A percentile compares a stretch with the other conserved stretches of the same genome.
Evolutionary conservation across 202 grass and related monocot species (phyloP).

Genomic region (Elaeis oleifera): DNA sequence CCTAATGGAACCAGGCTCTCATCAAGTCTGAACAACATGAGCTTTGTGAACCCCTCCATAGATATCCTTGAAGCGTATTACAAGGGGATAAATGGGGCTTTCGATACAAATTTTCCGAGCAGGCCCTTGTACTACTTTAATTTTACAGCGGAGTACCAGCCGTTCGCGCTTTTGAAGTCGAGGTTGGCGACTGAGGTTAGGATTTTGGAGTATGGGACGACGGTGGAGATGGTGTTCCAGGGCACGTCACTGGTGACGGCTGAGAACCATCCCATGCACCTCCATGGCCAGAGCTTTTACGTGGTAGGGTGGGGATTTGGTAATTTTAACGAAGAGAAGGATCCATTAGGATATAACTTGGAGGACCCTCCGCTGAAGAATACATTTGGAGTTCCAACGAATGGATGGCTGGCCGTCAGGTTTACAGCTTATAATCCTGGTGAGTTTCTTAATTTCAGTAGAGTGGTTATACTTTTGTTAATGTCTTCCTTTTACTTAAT

Average conservation of each 20-base stretch:
- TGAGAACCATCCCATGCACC: too few relatives aligned
- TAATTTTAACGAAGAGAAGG: too few relatives aligned
- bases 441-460: slow-evolving; percentile 1
- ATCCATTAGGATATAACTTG: too few relatives aligned
- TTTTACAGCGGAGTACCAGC: slow-evolving; percentile 22
- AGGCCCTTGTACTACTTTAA: slow-evolving; percentile 19
- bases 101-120: slow-evolving; percentile 11
- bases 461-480: background rate
- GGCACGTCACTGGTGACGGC: too few relatives aligned
- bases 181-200: too few relatives aligned
- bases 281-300: too few relatives aligned
- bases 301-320: too few relatives aligned
- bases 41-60: slow-evolving; percentile 22
- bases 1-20: slow-evolving; percentile 25
- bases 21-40: slow-evolving; percentile 25
- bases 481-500: background rate
- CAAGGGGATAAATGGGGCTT: slow-evolving; percentile 8
- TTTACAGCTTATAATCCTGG: slow-evolving; percentile 25
- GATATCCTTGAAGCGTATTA: slow-evolving; percentile 27
- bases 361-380: too few relatives aligned
- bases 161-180: background rate
- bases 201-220: too few relatives aligned
- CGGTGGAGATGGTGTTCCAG: too few relatives aligned
- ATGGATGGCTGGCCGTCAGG: slow-evolving; percentile 21
- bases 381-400: slow-evolving; percentile 7